A percentile compares a stretch with the other conserved stretches of the same genome.
phyloP scores from a whole-genome alignment of 768 basidiomycete genomes.

The Serpula lacrymans region DNA sequence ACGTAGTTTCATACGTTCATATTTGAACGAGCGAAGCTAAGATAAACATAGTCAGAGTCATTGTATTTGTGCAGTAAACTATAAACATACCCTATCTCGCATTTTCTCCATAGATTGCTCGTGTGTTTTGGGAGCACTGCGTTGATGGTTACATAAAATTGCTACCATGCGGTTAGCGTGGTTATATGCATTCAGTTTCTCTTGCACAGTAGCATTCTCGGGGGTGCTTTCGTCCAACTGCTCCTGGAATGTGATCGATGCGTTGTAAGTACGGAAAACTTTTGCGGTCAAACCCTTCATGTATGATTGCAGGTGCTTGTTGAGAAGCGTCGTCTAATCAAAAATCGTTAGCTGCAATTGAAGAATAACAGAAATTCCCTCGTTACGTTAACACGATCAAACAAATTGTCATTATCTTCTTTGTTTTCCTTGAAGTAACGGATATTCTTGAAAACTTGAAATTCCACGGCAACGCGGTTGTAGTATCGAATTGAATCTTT shows the following conservation, averaged over 20 bases:
- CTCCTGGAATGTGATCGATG: constrained; percentile 92
- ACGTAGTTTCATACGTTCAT: constrained; percentile 96
- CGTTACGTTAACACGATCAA: constrained; percentile 88
- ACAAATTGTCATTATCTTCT: constrained; percentile 80
- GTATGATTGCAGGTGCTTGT: constrained; percentile 88
- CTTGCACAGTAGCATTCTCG: constrained; percentile 73
- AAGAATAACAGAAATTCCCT: constrained; percentile 3
- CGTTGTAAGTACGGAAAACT: constrained; percentile 99
- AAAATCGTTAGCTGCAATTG: neutral
- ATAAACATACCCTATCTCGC: constrained; percentile 71
- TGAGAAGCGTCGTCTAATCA: constrained; percentile 71
- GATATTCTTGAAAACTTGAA: constrained; percentile 97
- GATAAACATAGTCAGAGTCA: constrained; percentile 6
- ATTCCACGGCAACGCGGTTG: constrained; percentile 84
- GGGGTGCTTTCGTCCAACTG: constrained; percentile 77
- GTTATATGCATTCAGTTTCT: constrained; percentile 96
- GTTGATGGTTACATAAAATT: constrained; percentile 98
- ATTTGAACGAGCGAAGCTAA: constrained; percentile 88
- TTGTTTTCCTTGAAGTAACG: constrained; percentile 96
- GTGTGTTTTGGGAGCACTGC: constrained; percentile 88
- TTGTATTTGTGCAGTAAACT: neutral
- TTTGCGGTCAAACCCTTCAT: constrained; percentile 99
- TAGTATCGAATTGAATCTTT: constrained; percentile 99
- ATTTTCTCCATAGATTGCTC: constrained; percentile 94
- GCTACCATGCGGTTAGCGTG: constrained; percentile 96